Evolutionary conservation across 208 protist genomes (phyloP), one percentile per base, ranked within the genome.

Genomic region (Histomonas meleagridis): DNA sequence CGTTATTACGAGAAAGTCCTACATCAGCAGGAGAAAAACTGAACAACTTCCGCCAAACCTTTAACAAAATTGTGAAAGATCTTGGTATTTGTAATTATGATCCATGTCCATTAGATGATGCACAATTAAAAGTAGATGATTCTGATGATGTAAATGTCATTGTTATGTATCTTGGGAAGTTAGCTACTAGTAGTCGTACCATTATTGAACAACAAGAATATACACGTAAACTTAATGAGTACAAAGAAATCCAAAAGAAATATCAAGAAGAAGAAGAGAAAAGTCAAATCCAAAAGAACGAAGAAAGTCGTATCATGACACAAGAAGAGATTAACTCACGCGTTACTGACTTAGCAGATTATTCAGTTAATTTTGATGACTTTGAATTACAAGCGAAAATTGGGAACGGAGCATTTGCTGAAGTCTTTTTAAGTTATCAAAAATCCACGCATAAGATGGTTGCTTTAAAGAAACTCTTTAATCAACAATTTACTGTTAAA

Each of bases 331-430:
- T 72, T 2, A 72, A 72, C 65, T 4, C 32, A 43, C 32, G 18
- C 32, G 32, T 72, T 35, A 32, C 32, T 43, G 65, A 72, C 18
- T 72, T 72, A 32, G 5, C 1, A 16, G 32, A 26, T 4, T 72
- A 32, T 26, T 26, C 55, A 26, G 10, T 86, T 0, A 18, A 86
- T 18, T 48, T 57, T 5, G 16, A 51, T 18, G 76, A 86, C 46
- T 86, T 86, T 21, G 46, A 51, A n/a, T 32, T 55, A 18, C 43
- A 86, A n/a, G 55, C 51, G 46, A 86, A 86, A n/a, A 86, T 86
- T n/a, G 76, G 76, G 38, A 4, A 16, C 18, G 76, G 76, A 38
- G 76, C 26, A 0, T 86, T 57, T 49, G 76, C 76, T 55, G 76
- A 86, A 38, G 76, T 86, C 21, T 57, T 26, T 55, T 14, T 32